A percentile compares a stretch with the other conserved stretches of the same genome.
phyloP scores from a whole-genome alignment of 148 eudicot species.

The Chenopodium suecicum region DNA sequence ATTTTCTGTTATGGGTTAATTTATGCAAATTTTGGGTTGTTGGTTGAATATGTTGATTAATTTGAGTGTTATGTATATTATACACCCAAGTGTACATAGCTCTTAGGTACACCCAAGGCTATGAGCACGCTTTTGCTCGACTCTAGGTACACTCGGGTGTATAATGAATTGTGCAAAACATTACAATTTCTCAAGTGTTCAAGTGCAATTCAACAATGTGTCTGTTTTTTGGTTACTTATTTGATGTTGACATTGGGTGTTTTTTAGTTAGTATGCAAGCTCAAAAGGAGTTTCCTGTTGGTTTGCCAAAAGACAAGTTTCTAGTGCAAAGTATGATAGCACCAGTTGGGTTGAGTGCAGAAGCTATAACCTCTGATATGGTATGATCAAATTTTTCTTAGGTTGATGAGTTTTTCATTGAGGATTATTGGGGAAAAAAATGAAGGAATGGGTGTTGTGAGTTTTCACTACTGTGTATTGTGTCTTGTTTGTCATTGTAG shows the following conservation, averaged over 20 bases:
- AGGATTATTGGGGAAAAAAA: background rate
- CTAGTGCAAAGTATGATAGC: slow-evolving; percentile 70
- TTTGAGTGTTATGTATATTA: background rate
- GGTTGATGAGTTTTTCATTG: slow-evolving; percentile 1
- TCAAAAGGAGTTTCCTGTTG: slow-evolving; percentile 61
- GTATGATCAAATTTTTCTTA: slow-evolving; percentile 37
- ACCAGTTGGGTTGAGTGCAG: slow-evolving; percentile 46
- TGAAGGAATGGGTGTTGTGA: background rate
- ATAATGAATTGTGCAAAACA: background rate
- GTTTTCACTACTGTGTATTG: slow-evolving; percentile 7
- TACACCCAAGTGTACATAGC: background rate
- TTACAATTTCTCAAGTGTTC: background rate
- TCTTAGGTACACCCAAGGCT: background rate
- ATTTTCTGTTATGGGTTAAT: background rate
- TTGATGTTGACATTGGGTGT: slow-evolving; percentile 14
- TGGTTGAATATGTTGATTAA: background rate
- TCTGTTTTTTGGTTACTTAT: slow-evolving; percentile 12
- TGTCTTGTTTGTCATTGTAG: slow-evolving; percentile 39
- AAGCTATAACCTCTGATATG: slow-evolving; percentile 63
- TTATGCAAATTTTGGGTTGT: background rate
- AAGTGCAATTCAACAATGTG: slow-evolving; percentile 1
- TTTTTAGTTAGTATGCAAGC: slow-evolving; percentile 80
- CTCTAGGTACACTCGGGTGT: background rate
- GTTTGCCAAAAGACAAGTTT: slow-evolving; percentile 80
- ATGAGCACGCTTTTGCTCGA: background rate